Evolutionary conservation across 495 filamentous ascomycete species (phyloP), one percentile per base, ranked within the genome.

Genomic region (Alectoria sarmentosa): DNA sequence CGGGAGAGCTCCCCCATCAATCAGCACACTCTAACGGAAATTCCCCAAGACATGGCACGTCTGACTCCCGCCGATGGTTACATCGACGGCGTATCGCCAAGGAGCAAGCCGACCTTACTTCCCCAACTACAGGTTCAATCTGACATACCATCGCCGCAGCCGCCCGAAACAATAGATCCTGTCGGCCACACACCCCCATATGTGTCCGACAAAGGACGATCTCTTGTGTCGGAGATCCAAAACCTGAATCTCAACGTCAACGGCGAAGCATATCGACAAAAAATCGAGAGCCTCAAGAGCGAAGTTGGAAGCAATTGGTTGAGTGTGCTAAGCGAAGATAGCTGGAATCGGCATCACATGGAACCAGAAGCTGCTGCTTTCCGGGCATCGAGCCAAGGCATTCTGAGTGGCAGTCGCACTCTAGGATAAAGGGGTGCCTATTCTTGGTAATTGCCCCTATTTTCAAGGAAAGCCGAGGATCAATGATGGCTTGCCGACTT

Each of bases 301-400:
- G 90, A 96, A 65, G 85, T 95, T 59, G 90, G 91, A 42, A 88
- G 84, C 66, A 86, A 85, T 58, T 98, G 95, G 83, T 81, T 97
- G 38, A 91, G 85, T 65, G 89, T 91, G 8, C 80, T 98, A 55
- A 87, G 86, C 63, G 94, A 96, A 67, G 88, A 91, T 70, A 79
- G 81, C n/a, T 88, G 81, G 84, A 78, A 76, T 64, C 73, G 69
- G 62, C 54, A 62, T 52, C 39, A 61, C 26, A 63, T 71, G 41
- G 57, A 63, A 44, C 67, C 71, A 14, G 65, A 65, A 39, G 34
- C 68, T 9, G 66, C 72, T 30, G 48, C 64, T 14, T 64, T 82
- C 30, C 75, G 79, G 54, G 73, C 75, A 9, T 74, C 70, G 32
- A 78, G 76, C 60, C 82, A 83, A 64, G 75, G 78, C 26, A 82